A percentile compares a stretch with the other conserved stretches of the same genome.
Conservation (phyloP, 2,329 filamentous ascomycete genomes). For the Alternaria burnsii region DNA sequence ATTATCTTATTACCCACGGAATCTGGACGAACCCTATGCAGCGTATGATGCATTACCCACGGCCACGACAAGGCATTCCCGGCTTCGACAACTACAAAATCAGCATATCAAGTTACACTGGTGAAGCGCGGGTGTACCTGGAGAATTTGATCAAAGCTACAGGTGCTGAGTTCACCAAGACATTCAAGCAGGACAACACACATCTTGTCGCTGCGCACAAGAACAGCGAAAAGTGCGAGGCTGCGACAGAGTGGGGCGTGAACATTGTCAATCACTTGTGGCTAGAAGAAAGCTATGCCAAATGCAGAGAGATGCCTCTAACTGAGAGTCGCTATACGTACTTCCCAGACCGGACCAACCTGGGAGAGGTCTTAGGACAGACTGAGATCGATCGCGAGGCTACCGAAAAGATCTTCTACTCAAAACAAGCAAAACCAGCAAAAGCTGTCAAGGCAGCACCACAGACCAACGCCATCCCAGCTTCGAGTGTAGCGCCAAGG, state of each 20-base stretch:
- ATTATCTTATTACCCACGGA: constrained; percentile 87
- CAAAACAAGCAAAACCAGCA: constrained; percentile 34
- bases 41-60: constrained; percentile 87
- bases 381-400: constrained; percentile 79
- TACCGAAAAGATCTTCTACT: constrained; percentile 74
- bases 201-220: constrained; percentile 92
- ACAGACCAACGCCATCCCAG: constrained; percentile 27
- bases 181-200: constrained; percentile 93
- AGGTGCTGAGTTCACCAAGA: constrained; percentile 91
- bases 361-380: constrained; percentile 91
- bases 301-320: constrained; percentile 77
- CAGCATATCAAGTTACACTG: constrained; percentile 95
- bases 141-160: constrained; percentile 88
- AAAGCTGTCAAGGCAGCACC: constrained; percentile 33
- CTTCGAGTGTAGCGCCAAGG: constrained; percentile 28
- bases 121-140: constrained; percentile 90
- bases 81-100: constrained; percentile 81
- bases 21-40: constrained; percentile 86
- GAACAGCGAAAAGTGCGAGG: constrained; percentile 90
- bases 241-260: constrained; percentile 91
- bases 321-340: constrained; percentile 80
- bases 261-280: constrained; percentile 93
- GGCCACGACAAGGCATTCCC: constrained; percentile 77
- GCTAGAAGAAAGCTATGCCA: constrained; percentile 96
- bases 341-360: constrained; percentile 88